These are phyloP conservation scores for Teunomyces kruisii DNA, from an alignment of 805 yeast species.

Conservation along the genomic window DNA sequence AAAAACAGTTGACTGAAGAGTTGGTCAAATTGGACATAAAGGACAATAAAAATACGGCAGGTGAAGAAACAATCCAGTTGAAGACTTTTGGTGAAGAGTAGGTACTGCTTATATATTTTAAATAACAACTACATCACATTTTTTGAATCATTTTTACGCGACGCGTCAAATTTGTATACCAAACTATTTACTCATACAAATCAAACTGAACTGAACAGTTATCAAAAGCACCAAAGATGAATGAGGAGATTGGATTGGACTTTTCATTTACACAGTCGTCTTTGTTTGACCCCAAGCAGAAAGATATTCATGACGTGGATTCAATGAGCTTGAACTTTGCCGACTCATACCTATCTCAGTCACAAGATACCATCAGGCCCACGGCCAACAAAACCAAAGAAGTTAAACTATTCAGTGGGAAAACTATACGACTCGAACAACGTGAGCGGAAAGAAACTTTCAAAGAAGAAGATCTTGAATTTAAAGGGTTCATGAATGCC, in stretches of 20 bases:
- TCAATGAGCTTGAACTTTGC: conserved; percentile 1
- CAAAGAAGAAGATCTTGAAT: not conserved
- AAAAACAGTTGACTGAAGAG: conserved; percentile 42
- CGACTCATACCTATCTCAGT: not conserved
- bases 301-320: not conserved
- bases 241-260: conserved; percentile 4
- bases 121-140: not conserved
- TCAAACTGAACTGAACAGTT: not conserved
- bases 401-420: conserved; percentile 11
- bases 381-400: conserved; percentile 3
- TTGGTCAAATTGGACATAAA: conserved; percentile 35
- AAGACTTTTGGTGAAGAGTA: conserved; percentile 42
- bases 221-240: not conserved
- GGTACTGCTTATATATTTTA: not conserved
- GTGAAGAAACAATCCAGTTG: conserved; percentile 41
- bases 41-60: conserved; percentile 11
- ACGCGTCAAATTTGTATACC: not conserved
- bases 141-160: not conserved
- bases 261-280: conserved; percentile 14
- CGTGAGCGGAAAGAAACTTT: not conserved
- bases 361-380: not conserved
- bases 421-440: conserved; percentile 8
- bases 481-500: conserved; percentile 11
- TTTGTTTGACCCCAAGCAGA: conserved; percentile 9
- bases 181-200: not conserved